Percentiles rank a stretch among this genome's conserved stretches.
These are phyloP conservation scores for Sodiomyces alkalinus DNA, from an alignment of 2,329 filamentous ascomycete species.

Conservation along the genomic window DNA sequence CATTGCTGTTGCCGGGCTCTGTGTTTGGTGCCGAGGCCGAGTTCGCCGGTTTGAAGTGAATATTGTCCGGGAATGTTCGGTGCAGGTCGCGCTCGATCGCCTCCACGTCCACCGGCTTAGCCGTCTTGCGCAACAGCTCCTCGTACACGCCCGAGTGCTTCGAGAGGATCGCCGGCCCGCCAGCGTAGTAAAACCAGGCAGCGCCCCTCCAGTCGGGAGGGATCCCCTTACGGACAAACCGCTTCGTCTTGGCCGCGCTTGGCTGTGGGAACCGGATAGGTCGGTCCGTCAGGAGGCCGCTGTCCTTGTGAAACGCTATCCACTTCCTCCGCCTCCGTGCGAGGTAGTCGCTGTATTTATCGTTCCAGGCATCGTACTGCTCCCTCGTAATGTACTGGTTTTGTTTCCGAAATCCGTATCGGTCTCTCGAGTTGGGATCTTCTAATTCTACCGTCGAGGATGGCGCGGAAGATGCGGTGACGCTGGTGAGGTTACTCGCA, in stretches of 20 bases:
- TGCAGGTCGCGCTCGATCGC: constrained; percentile 89
- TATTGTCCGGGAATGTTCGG: constrained; percentile 87
- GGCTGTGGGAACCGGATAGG: constrained; percentile 68
- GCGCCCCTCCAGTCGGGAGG: constrained; percentile 89
- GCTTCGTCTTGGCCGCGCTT: constrained; percentile 67
- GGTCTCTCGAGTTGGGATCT: constrained; percentile 46
- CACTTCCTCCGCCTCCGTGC: constrained; percentile 68
- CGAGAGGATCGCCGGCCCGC: constrained; percentile 63
- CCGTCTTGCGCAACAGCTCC: constrained; percentile 46
- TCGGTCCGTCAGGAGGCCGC: constrained; percentile 53
- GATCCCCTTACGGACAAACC: constrained; percentile 84
- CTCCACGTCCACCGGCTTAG: constrained; percentile 63
- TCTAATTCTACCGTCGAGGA: constrained; percentile 23
- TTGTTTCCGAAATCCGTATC: constrained; percentile 84
- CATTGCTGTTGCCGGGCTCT: constrained; percentile 16
- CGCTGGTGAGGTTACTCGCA: constrained; percentile 2
- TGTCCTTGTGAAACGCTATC: constrained; percentile 61
- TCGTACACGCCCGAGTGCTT: constrained; percentile 67
- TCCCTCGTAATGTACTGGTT: constrained; percentile 63
- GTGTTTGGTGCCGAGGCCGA: constrained; percentile 11
- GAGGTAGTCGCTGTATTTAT: constrained; percentile 59
- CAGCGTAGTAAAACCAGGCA: constrained; percentile 94
- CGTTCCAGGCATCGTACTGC: constrained; percentile 73
- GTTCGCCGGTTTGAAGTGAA: constrained; percentile 61
- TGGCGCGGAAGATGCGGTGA: constrained; percentile 2